Evolutionary conservation across 176 grass and related monocot genomes (phyloP), one percentile per base, ranked within the genome.

Genomic region (Themeda triandra): DNA sequence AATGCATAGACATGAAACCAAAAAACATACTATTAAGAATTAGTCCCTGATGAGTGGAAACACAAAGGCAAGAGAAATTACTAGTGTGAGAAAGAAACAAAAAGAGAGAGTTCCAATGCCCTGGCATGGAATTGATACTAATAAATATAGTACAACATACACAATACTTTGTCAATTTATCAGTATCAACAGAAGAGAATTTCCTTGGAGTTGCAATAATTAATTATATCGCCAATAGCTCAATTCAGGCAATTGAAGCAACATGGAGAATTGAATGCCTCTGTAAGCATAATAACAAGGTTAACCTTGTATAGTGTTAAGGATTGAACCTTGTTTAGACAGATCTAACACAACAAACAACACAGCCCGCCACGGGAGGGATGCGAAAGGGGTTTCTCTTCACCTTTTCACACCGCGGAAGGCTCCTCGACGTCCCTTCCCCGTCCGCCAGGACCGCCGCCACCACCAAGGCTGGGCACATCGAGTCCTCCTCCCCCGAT

Each of bases 351-450:
- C 33, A 35, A 87, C 69, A 87, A 80, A 80, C 89, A 84, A 54
- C 76, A 91, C 23, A 33, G 63, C 41, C 23, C 28, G 63, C 41
- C 76, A 87, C 70, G 31, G 32, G 63, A 69, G 13, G 14, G 63
- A 69, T 19, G 14, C 24, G 31, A 65, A 76, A 85, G 76, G 24
- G 45, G 71, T 75, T 83, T 87, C 75, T 87, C 84, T 83, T 87
- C 75, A 91, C 84, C 85, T 87, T 75, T 51, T 96, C 81, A 96
- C 33, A 91, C 91, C 13, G 94, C 82, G 1, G 87, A 84, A 33
- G 93, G 86, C 60, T 86, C 93, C 78, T 84, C 91, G 1, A 48
- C 73, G 15, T 90, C 91, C 54, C 73, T 84, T 46, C 81, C 90
- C 40, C 81, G 80, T 18, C 88, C 87, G 37, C 71, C 73, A 4